Percentiles rank a stretch among this genome's conserved stretches.
phyloP scores from a whole-genome alignment of 306 rosid genomes.

The Carpinus viminea region DNA sequence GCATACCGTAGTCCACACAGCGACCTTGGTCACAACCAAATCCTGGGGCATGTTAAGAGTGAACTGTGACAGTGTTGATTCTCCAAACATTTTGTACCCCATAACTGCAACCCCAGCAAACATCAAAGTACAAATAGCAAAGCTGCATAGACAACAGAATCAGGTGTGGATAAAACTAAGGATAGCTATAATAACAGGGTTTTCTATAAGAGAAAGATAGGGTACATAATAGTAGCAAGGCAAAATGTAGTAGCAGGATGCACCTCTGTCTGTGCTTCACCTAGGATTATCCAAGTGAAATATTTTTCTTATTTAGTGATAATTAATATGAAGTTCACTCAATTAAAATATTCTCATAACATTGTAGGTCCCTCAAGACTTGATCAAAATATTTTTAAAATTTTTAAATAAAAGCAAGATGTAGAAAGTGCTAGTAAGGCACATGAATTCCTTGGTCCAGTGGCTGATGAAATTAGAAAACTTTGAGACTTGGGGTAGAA shows the following conservation, averaged over 20 bases:
- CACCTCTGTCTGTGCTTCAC: neutral
- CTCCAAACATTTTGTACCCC: constrained; percentile 99
- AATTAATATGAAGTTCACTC: neutral
- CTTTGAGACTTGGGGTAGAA: neutral
- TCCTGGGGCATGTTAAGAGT: constrained; percentile 91
- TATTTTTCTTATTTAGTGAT: neutral
- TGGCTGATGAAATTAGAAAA: neutral
- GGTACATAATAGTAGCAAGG: neutral
- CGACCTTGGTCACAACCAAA: constrained; percentile 84
- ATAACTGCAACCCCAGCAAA: constrained; percentile 86
- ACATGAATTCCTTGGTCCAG: neutral
- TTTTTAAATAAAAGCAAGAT: neutral
- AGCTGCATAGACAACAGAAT: constrained; percentile 44
- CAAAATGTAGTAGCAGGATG: neutral
- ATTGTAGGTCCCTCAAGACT: neutral
- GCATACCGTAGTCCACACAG: constrained; percentile 96
- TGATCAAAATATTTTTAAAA: neutral
- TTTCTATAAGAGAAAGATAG: neutral
- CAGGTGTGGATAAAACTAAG: neutral
- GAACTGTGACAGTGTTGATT: constrained; percentile 72
- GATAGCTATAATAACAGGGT: neutral
- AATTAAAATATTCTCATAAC: neutral
- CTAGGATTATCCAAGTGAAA: neutral
- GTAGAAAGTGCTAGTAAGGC: constrained; percentile 15
- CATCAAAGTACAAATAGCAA: constrained; percentile 63